Evolutionary conservation across 2,329 filamentous ascomycete species (phyloP), one percentile per base, ranked within the genome.

Genomic region (Aureobasidium uvarum): DNA sequence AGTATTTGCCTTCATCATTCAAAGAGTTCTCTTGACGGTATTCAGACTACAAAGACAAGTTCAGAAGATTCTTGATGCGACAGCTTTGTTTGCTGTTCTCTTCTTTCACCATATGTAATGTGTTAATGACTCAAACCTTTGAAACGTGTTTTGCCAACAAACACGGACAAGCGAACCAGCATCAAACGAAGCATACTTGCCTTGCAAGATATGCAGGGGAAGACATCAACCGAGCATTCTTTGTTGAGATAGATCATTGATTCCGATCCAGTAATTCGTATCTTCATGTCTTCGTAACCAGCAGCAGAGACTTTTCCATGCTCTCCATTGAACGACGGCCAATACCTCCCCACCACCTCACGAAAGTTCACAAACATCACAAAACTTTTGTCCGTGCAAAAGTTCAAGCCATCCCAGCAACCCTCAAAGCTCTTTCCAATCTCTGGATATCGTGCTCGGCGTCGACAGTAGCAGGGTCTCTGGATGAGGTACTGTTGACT

Each of bases 401-500:
- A 11, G 14, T 10, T 58, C 25, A 58, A 20, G 54, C 38, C 23
- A 58, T 58, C 18, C 54, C 54, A 58, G 54, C 39, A 20, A 20
- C 25, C 11, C 38, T 58, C 23, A 58, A 14, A 5, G 54, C 54
- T 11, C 54, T 43, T 16, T 58, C 54, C 54, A 58, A 16, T 14
- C 54, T 58, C 25, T 58, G 54, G 23, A 58, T 58, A 5, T 58
- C 39, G 6, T 58, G 54, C 25, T 45, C 54, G 3, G 18, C 8
- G 13, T 43, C 39, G 1, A 45, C 13, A 28, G 13, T 7, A 39
- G 36, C 52, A 28, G 23, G 36, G 25, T 41, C 20, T 41, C 52
- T 55, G 28, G 20, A 28, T 11, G 6, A 33, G 5, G n/a, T 5
- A 33, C 54, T 58, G 38, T 58, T 20, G 39, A 16, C 18, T 33